Evolutionary conservation across 2,329 filamentous ascomycete species (phyloP).

Genomic region (Xylariomycetidae sp.): DNA sequence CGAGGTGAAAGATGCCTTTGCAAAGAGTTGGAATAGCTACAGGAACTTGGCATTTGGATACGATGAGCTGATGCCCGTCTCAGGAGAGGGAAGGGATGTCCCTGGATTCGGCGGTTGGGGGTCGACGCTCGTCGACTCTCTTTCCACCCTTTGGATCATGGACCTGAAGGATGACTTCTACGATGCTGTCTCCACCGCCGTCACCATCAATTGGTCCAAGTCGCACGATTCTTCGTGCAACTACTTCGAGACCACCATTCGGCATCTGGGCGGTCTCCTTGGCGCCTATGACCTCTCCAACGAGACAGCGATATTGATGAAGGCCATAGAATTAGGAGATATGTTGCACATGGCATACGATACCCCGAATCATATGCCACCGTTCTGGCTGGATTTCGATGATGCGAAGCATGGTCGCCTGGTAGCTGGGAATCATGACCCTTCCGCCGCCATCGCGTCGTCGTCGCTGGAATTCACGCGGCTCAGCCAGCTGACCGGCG

Average conservation of each 20-base stretch:
- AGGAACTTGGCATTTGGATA: constrained; percentile 28
- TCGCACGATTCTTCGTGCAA: constrained; percentile 34
- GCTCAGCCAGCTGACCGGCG: constrained; percentile 62
- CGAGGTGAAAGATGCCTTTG: constrained; percentile 38
- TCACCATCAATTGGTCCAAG: constrained; percentile 44
- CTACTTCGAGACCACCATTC: constrained; percentile 44
- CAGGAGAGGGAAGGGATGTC: constrained; percentile 20
- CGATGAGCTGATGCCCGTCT: constrained; percentile 25
- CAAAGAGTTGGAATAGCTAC: constrained; percentile 46
- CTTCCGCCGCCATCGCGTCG: constrained; percentile 46
- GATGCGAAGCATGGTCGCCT: constrained; percentile 31
- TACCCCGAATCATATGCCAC: constrained; percentile 44
- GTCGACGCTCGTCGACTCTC: constrained; percentile 54
- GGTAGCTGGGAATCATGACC: constrained; percentile 30
- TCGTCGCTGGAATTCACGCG: constrained; percentile 68
- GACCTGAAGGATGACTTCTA: constrained; percentile 52
- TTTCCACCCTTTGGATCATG: constrained; percentile 62
- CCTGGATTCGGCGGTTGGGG: constrained; percentile 34
- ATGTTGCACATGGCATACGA: constrained; percentile 45
- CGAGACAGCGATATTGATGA: constrained; percentile 36
- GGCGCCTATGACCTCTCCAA: constrained; percentile 41
- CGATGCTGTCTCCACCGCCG: constrained; percentile 44
- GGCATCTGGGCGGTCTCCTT: constrained; percentile 41
- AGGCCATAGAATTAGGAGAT: constrained; percentile 41
- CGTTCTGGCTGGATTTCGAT: constrained; percentile 52